These are phyloP conservation scores for Colletotrichum sp. DNA, from an alignment of 2,329 filamentous ascomycete genomes.

Conservation along the genomic window DNA sequence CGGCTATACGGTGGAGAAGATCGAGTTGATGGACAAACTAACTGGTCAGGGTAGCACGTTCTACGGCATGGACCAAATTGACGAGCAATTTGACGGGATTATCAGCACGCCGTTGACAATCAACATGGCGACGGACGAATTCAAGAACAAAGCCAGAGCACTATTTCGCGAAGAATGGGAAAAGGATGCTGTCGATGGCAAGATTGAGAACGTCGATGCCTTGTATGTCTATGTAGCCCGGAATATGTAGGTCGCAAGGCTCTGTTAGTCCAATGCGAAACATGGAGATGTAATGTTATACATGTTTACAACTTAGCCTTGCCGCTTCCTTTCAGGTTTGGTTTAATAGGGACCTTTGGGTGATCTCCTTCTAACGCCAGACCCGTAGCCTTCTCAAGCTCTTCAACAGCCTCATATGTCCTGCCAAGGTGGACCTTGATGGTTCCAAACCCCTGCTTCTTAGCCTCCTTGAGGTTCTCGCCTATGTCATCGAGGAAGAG, in stretches of 20 bases:
- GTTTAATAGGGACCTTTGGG: conserved; percentile 52
- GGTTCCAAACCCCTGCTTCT: conserved; percentile 76
- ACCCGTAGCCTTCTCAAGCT: conserved; percentile 78
- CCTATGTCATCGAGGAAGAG: conserved; percentile 95
- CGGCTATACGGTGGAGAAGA: conserved; percentile 30
- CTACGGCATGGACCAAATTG: conserved; percentile 28
- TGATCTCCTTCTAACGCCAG: conserved; percentile 64
- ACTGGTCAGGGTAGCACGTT: conserved; percentile 26
- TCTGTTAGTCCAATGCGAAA: not conserved
- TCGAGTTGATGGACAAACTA: conserved; percentile 28
- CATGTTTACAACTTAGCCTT: conserved; percentile 49
- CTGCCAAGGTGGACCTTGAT: conserved; percentile 84
- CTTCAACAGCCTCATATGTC: conserved; percentile 79
- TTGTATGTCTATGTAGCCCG: conserved; percentile 35
- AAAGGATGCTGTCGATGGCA: conserved; percentile 30
- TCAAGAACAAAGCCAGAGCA: conserved; percentile 26
- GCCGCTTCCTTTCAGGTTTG: conserved; percentile 34
- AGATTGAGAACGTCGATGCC: conserved; percentile 29
- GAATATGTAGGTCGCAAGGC: not conserved
- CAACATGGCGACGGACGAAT: conserved; percentile 22
- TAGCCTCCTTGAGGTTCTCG: conserved; percentile 85
- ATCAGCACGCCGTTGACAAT: conserved; percentile 24
- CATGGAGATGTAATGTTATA: conserved; percentile 2
- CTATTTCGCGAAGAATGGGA: conserved; percentile 35
- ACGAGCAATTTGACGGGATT: conserved; percentile 31